Evolutionary conservation across 192 early-diverging fungal species (phyloP), one percentile per base, ranked within the genome.

Genomic region (Chytriomyces hyalinus): DNA sequence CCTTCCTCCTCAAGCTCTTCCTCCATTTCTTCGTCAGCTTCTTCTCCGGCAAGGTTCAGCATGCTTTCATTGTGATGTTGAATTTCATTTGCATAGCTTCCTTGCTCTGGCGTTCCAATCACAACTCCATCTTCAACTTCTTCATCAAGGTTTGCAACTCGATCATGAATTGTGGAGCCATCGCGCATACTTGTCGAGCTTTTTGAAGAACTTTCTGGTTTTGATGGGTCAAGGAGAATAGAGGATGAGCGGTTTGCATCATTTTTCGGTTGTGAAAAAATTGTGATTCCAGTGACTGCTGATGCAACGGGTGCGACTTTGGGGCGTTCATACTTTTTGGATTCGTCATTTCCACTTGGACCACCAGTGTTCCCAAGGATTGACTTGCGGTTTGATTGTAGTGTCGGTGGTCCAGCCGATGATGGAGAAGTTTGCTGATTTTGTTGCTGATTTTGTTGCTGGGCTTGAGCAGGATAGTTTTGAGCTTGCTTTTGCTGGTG

Each of bases 1-100:
- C 79, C 80, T 22, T 73, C 61, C 36, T 80, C 68, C 36, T 73
- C 70, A 0, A 22, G 28, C 49, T 78, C 78, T 47, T 72, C 77
- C 20, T 70, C 70, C 47, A 36, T 51, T 22, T 61, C 60, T 9
- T 63, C 78, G 43, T 65, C 67, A 11, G 20, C 67, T 15, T 47
- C n/a, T 69, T 49, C 48, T 20, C 6, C 47, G 11, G 26, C 67
- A 11, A 22, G 63, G 6, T 65, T 17, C 63, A 65, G n/a, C 26
- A 65, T 26, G 6, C 26, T 17, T 36, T n/a, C 17, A 26, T 24
- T 17, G 63, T 24, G n/a, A 11, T 65, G 63, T 15, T 36, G 26
- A 13, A 65, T 26, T 28, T 36, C 20, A 65, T 28, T 26, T 57
- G 13, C 53, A 20, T 57, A 57, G 20, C 45, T 24, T 8, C 24